Base-by-base conservation (phyloP, 371 early-diverging fungal species). In the Caulochytrium protostelioides region DNA sequence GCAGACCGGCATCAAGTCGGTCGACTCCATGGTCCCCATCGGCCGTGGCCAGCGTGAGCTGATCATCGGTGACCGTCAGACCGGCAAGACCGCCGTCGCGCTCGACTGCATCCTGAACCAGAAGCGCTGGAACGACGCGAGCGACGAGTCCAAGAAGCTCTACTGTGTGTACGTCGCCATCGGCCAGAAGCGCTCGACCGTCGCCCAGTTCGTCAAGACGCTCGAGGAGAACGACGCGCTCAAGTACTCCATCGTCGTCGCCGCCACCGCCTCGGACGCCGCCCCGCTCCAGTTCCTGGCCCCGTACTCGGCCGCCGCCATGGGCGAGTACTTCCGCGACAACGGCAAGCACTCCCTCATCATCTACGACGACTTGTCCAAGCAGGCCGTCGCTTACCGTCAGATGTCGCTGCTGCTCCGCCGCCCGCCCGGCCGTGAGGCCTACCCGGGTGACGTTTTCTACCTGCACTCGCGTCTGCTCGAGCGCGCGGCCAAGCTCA, bases 11-110 rank as follows among this genome's bases (percentile, higher is more conserved):
- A 83, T 83, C 71, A 90, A 90, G 72, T 90, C 83, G 50, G 81
- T 90, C 52, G 87, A 90, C 72, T 83, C 86, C 60, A 90, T 90
- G 90, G 75, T 90, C 42, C 90, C 90, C 50, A 85, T 90, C 44
- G 90, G 90, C 53, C 83, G 90, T 81, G 90, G 90, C 52, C 90
- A 90, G 70, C 81, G 90, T 78, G 90, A 90, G 70, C 73, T 90
- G 70, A 90, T 90, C 58, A 86, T 86, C 62, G 90, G 90, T 60
- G 90, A 90, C 67, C 83, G 87, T 73, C 90, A 90, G 60, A 86
- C 87, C 47, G 90, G 90, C 46, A 89, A 89, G 74, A 86, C 90
- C 46, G 75, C 90, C 43, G 85, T 89, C 50, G 86, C 86, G 25
- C 66, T 89, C 43, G 90, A 86, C 59, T 78, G 86, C 63, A 89